Evolutionary conservation across 768 basidiomycete genomes (phyloP), one percentile per base, ranked within the genome.

Genomic region (Macrolepiota albuminosa): DNA sequence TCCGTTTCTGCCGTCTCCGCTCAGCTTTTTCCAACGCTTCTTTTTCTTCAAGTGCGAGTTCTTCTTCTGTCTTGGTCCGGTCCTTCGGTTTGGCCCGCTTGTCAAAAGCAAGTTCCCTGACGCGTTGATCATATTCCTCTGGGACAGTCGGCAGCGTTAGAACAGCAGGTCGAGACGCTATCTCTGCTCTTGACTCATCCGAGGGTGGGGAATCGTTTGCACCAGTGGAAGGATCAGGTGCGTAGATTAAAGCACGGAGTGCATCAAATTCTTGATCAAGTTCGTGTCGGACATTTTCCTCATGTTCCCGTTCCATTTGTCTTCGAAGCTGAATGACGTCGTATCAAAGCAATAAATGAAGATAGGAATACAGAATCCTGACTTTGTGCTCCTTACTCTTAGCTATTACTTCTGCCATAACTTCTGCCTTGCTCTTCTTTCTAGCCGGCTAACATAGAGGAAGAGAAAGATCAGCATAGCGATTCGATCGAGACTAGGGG

Each of bases 381-480:
- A 93, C 96, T 79, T 96, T 98, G 76, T 98, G 86, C 53, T 87
- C 85, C 73, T 99, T 99, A 74, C 93, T 95, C 75, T 98, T 99
- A 1, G 93, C 91, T 48, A 99, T 93, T 37, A 99, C 91, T 71
- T 99, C 97, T 0, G 91, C 85, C 97, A 99, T 98, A 61, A 98
- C 92, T 68, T 99, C 95, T 2, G 91, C 88, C 73, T 96, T 97
- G 4, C 88, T 85, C 75, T 92, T 96, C 74, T 96, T 97, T 60
- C 87, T 79, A 49, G 84, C 83, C 8, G 89, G 89, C 91, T 95
- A 60, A 14, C 8, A 51, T 40, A 7, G 40, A 42, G 36, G 36
- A 42, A 34, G 36, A 45, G 8, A 61, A 13, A 57, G 16, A 3
- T 58, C 18, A 54, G 53, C 10, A 13, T 5, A 5, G n/a, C 29